Conservation (phyloP, 75 land plant species). For the Cryptomeria japonica region DNA sequence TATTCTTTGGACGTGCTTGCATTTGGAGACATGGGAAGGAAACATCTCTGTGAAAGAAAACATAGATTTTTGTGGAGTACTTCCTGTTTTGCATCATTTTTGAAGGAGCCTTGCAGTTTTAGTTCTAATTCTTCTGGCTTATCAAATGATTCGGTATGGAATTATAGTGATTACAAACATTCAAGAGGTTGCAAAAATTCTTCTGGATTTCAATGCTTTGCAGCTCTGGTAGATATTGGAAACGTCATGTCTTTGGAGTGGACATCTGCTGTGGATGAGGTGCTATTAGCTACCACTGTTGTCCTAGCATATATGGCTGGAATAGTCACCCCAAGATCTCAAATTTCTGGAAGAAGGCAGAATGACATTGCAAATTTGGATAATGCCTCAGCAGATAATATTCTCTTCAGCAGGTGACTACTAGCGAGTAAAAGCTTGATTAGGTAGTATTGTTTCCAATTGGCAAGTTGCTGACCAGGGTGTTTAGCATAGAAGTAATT, state of each 20-base stretch:
- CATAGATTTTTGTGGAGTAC: not conserved
- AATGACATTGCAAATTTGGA: constrained; percentile 1
- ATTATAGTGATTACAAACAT: not conserved
- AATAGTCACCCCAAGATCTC: constrained; percentile 21
- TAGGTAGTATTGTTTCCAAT: not conserved
- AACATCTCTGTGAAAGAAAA: not conserved
- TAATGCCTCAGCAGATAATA: not conserved
- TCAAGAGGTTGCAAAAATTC: not conserved
- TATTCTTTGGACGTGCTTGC: not conserved
- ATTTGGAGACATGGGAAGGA: not conserved
- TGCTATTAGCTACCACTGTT: constrained; percentile 29
- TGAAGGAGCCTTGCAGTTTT: constrained; percentile 7
- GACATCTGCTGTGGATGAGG: constrained; percentile 31
- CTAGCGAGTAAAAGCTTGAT: not conserved
- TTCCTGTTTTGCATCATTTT: not conserved
- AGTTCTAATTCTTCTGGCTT: not conserved
- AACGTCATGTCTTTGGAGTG: constrained; percentile 25
- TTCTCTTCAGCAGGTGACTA: not conserved
- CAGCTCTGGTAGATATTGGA: constrained; percentile 9
- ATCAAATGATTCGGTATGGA: not conserved
- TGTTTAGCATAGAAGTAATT: not conserved
- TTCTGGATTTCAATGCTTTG: constrained; percentile 6
- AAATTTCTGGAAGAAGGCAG: not conserved
- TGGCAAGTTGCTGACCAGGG: not conserved
- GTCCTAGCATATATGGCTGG: constrained; percentile 40